Evolutionary conservation across 2,329 filamentous ascomycete species (phyloP), one percentile per base, ranked within the genome.

Genomic region (Diaporthe velutina): DNA sequence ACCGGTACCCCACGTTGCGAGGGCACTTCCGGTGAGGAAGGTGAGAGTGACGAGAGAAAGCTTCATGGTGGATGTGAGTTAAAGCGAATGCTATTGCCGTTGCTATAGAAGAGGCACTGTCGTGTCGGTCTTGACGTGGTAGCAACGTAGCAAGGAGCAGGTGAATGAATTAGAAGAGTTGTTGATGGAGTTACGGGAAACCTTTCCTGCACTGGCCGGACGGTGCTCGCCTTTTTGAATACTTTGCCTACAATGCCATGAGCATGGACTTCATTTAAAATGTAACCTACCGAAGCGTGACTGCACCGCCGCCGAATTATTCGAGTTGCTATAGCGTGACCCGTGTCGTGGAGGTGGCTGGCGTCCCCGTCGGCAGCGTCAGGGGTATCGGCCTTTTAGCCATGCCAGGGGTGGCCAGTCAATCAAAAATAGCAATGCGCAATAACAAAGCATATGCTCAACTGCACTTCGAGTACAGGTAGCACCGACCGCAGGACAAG

Each of bases 211-310:
- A n/a, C 30, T 10, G 13, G 45, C 8, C 22, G 64, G 64, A 40
- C 22, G 35, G 17, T 22, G 33, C 45, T 54, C 64, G 64, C 45
- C n/a, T 19, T 68, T 54, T 68, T 68, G 30, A 54, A 54, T 22
- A 4, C 64, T 28, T 28, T 40, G 7, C 33, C 35, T 19, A 54
- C 64, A 28, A 54, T n/a, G 45, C 33, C 45, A 68, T 68, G 48
- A 68, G 64, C 64, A 68, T 68, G 33, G 48, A 68, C 48, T 54
- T 68, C 64, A 68, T 68, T 68, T 68, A 54, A 54, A 40, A 68
- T 68, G 64, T 22, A 68, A 68, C 64, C 64, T 68, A 40, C 64
- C 33, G 35, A 54, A 15, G 48, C 33, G 33, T 68, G 64, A 68
- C 64, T 68, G 64, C 64, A 25, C 64, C 33, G 64, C 64, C 64